These are phyloP conservation scores for Vicia faba DNA, from an alignment of 306 rosid genomes.

Conservation along the genomic window DNA sequence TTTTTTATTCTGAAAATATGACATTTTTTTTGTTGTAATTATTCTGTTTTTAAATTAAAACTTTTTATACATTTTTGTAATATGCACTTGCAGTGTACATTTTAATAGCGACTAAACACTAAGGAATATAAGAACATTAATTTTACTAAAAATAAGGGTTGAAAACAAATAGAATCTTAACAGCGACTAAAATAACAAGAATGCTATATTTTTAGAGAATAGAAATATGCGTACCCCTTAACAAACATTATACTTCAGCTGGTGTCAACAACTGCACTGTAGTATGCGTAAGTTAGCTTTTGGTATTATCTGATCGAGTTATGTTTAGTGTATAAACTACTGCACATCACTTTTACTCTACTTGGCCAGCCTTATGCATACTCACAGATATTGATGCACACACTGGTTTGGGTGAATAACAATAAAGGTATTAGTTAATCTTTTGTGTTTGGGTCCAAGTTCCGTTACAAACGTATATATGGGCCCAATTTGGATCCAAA, in stretches of 20 bases:
- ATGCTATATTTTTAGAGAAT: neutral
- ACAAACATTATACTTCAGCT: neutral
- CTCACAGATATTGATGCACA: neutral
- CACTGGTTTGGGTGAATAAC: constrained; percentile 14
- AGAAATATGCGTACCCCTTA: neutral
- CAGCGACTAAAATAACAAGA: neutral
- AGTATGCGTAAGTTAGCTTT: constrained; percentile 9
- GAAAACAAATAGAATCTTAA: constrained; percentile 1
- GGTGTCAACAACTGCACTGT: neutral
- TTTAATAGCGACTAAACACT: too few relatives aligned
- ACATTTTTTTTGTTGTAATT: neutral
- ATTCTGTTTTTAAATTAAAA: neutral
- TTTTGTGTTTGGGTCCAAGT: too few relatives aligned
- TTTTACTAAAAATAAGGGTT: constrained; percentile 7
- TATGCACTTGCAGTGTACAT: neutral
- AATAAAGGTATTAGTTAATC: neutral
- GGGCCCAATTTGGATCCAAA: too few relatives aligned
- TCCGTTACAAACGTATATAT: too few relatives aligned
- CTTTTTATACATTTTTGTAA: neutral
- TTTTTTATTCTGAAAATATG: neutral
- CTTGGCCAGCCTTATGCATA: neutral
- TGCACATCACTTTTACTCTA: neutral
- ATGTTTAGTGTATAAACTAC: neutral
- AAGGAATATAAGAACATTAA: neutral
- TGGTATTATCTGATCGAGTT: constrained; percentile 20